phyloP scores from a whole-genome alignment of 1,139 yeast genomes.

The Eremothecium sinecaudum region DNA sequence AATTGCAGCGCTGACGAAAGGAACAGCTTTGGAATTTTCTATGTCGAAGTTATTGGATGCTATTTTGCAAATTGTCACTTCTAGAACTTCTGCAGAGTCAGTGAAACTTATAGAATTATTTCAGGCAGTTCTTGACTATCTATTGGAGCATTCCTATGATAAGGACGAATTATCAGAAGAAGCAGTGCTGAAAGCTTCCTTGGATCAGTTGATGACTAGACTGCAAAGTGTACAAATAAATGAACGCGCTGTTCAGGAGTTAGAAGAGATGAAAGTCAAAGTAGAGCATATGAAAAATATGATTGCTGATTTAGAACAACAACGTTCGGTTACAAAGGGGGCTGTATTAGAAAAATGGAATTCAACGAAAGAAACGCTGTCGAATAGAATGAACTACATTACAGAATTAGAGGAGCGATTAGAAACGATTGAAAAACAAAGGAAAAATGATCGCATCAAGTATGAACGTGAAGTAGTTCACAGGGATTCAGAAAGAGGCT shows the following conservation, averaged over 20 bases:
- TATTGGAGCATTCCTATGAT: conserved; percentile 42
- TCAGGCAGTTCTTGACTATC: conserved; percentile 61
- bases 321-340: conserved; percentile 44
- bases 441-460: conserved; percentile 40
- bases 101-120: conserved; percentile 36
- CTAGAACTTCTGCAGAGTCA: conserved; percentile 28
- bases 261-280: conserved; percentile 37
- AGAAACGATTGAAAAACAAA: conserved; percentile 38
- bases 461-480: conserved; percentile 3
- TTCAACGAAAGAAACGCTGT: conserved; percentile 49
- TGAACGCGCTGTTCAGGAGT: conserved; percentile 60
- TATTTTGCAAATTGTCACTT: conserved; percentile 16
- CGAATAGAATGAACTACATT: conserved; percentile 47
- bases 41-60: conserved; percentile 18
- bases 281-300: conserved; percentile 51
- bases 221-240: conserved; percentile 83
- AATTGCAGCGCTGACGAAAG: conserved; percentile 17
- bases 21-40: conserved; percentile 21
- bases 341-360: conserved; percentile 60
- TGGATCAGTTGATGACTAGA: conserved; percentile 60
- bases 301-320: conserved; percentile 56
- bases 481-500: conserved; percentile 39
- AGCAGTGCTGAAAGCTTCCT: conserved; percentile 63
- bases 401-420: conserved; percentile 37
- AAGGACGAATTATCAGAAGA: conserved; percentile 40